These are phyloP conservation scores for Neopestalotiopsis clavispora DNA, from an alignment of 2,329 filamentous ascomycete species.

Conservation along the genomic window DNA sequence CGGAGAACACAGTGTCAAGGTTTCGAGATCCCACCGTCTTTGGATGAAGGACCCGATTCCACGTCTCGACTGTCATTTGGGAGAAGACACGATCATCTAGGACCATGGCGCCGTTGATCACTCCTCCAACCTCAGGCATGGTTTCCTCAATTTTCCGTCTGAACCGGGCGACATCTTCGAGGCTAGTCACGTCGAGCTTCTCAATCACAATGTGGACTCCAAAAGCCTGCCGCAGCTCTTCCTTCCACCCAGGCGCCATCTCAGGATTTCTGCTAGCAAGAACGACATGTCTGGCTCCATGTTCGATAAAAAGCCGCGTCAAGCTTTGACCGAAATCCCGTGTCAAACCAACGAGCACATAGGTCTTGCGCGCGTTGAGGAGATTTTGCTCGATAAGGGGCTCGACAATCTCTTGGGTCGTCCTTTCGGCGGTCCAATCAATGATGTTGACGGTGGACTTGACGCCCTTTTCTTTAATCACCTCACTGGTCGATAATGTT, in stretches of 20 bases:
- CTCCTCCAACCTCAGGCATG: slow-evolving; percentile 40
- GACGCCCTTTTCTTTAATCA: slow-evolving; percentile 25
- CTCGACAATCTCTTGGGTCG: slow-evolving; percentile 28
- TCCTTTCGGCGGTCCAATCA: slow-evolving; percentile 44
- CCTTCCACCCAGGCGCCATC: slow-evolving; percentile 35
- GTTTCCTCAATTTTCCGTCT: slow-evolving; percentile 24
- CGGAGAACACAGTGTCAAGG: slow-evolving; percentile 41
- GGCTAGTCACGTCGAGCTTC: slow-evolving; percentile 32
- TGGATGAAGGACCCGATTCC: slow-evolving; percentile 43
- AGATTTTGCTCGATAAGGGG: slow-evolving; percentile 29
- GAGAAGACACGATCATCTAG: slow-evolving; percentile 48
- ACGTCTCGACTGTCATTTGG: slow-evolving; percentile 43
- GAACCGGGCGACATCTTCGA: slow-evolving; percentile 34
- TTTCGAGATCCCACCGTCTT: slow-evolving; percentile 46
- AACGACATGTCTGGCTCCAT: slow-evolving; percentile 45
- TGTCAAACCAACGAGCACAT: slow-evolving; percentile 46
- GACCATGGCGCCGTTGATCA: slow-evolving; percentile 52
- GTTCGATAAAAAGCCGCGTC: slow-evolving; percentile 41
- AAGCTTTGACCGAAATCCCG: slow-evolving; percentile 51
- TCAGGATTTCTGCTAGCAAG: slow-evolving; percentile 45
- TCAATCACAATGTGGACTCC: slow-evolving; percentile 30
- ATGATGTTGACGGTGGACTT: slow-evolving; percentile 37
- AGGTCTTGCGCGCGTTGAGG: slow-evolving; percentile 40
- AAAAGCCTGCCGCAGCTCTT: slow-evolving; percentile 29
- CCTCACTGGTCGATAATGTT: slow-evolving; percentile 13